Evolutionary conservation across 2,329 filamentous ascomycete genomes (phyloP), one percentile per base, ranked within the genome.

Genomic region (Talaromyces sp.): DNA sequence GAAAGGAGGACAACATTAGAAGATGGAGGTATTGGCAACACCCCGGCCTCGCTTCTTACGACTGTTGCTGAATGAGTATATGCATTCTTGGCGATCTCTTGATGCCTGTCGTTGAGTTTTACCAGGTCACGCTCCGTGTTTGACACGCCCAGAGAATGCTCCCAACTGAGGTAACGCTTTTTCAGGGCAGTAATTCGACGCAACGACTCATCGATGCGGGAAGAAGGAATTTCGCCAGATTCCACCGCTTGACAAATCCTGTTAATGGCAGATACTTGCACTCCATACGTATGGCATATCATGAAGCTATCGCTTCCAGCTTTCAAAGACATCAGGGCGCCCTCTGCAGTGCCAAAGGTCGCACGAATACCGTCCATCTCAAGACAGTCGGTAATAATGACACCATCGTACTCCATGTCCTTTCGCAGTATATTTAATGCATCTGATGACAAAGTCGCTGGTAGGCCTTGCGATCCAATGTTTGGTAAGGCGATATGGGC

Each of bases 231-330:
- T 4, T 68, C 66, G 5, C 76, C 76, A 28, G 70, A 72, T 47
- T 72, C 68, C 0, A 78, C 68, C 16, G 77, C 76, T 53, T 73
- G 63, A 27, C 73, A 70, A 1, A 80, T 73, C 31, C 69, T 66
- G 42, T 78, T 68, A 18, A 80, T 78, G 1, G 78, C 75, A 4
- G 69, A 73, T 18, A 79, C 67, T 62, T 80, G 78, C 40, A 75
- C 72, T 5, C 70, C 67, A 60, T 75, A 76, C 0, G 77, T 79
- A 64, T 80, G 77, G 51, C 77, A 80, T n/a, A 81, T 69, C 76
- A 80, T 79, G 5, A 78, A 67, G 59, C 75, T 79, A 61, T 81
- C 78, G 56, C 73, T 75, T 23, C 79, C 78, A 34, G 78, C 76
- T 60, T 73, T 75, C 30, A 81, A 66, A 6, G 77, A 74, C 61